Conservation (phyloP, 345 rosid genomes). For the Pistacia vera region DNA sequence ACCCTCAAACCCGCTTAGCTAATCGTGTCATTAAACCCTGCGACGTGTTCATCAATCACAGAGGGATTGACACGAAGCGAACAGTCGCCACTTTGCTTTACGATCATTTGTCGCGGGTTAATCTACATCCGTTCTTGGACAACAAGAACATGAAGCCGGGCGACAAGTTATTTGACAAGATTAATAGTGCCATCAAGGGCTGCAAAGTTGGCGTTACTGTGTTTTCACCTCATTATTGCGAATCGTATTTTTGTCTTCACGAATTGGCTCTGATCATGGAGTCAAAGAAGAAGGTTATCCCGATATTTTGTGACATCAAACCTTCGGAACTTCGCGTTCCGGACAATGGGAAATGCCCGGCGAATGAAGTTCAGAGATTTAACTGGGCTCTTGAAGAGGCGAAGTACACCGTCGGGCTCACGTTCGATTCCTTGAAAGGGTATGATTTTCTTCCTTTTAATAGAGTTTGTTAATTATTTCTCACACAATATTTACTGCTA, state of each 20-base stretch:
- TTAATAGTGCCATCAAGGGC: constrained; percentile 43
- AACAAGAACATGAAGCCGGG: constrained; percentile 80
- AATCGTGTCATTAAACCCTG: constrained; percentile 25
- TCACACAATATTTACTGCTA: no score
- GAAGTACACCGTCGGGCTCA: constrained; percentile 61
- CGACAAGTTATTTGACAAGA: constrained; percentile 65
- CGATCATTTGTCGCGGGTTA: constrained; percentile 44
- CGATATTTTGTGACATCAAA: constrained; percentile 70
- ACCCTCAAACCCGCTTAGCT: constrained; percentile 9
- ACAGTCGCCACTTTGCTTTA: constrained; percentile 61
- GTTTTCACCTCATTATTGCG: constrained; percentile 64
- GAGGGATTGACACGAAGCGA: constrained; percentile 70
- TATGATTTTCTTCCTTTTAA: constrained; percentile 15
- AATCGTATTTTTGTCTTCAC: constrained; percentile 66
- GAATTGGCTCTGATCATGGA: constrained; percentile 75
- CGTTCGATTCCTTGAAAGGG: constrained; percentile 70
- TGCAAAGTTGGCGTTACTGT: constrained; percentile 64
- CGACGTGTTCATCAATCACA: constrained; percentile 75
- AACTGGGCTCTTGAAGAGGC: constrained; percentile 70
- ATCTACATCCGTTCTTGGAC: constrained; percentile 64
- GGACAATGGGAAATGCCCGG: constrained; percentile 32
- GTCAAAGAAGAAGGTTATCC: constrained; percentile 65
- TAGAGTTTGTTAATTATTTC: no score
- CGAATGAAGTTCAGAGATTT: constrained; percentile 49
- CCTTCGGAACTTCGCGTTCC: constrained; percentile 63